Evolutionary conservation across 345 rosid species (phyloP), one percentile per base, ranked within the genome.

Genomic region (Hibiscus mutabilis): DNA sequence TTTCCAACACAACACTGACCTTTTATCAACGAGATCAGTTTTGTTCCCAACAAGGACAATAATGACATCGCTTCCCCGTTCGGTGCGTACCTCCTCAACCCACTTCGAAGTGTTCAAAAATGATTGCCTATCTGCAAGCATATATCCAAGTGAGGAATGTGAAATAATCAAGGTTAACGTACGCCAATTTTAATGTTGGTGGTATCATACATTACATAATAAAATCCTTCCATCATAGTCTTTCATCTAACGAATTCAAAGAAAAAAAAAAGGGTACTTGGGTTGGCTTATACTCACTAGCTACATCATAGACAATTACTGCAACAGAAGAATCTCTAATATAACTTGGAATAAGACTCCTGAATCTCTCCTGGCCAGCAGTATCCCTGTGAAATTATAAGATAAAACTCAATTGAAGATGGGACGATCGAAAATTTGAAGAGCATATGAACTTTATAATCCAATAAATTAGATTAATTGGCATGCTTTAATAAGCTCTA

Each of bases 311-410:
- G 71, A 86, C 97, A 47, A 91, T 88, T 27, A 93, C 97, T 69
- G 97, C 98, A 60, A 93, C 97, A 58, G 98, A 93, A 69, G 98
- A 93, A 79, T 91, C 98, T 82, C 97, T 81, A 56, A 91, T 93
- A 72, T 93, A 93, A 79, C 98, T 93, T 12, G 98, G 98, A 70
- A 93, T 93, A 31, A 91, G 89, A 84, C 98, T 93, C 77, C 98
- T 78, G 66, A 93, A 93, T 66, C 98, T 89, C 88, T 93, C 98
- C 73, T 93, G 96, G 47, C 98, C 98, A 0, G 98, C 98, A 61
- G 98, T 93, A 77, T 93, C 98, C 98, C 97, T 93, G 79, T 49
- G 56, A 64, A 66, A 57, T 49, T 44, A 78, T 14, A 65, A 71
- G 4, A 69, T 33, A 47, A 64, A 64, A 59, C 53, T 33, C 55